A percentile compares a stretch with the other conserved stretches of the same genome.
Conservation (phyloP, 345 rosid species). For the Psidium guajava region DNA sequence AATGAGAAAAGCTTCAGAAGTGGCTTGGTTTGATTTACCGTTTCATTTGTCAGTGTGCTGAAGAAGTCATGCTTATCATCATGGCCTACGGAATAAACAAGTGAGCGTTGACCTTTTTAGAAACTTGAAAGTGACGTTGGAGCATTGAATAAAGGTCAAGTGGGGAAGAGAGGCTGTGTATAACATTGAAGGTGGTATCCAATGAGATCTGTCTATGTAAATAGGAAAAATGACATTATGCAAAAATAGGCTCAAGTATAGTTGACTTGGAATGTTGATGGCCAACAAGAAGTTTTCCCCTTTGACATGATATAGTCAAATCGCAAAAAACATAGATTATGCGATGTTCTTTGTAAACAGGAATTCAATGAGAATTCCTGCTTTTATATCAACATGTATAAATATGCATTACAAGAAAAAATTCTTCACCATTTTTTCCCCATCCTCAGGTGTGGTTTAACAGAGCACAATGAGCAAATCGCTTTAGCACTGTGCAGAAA, state of each 20-base stretch:
- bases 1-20: not conserved
- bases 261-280: not conserved
- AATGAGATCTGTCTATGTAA: not conserved
- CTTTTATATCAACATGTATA: not conserved
- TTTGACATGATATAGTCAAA: not conserved
- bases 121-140: not conserved
- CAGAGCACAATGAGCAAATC: not conserved
- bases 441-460: not conserved
- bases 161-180: not conserved
- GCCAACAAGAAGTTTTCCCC: not conserved
- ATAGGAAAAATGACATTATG: not conserved
- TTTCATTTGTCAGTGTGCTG: not conserved
- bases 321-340: not conserved
- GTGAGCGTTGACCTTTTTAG: not conserved
- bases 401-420: not conserved
- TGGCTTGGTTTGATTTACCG: not conserved
- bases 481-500: not conserved
- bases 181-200: not conserved
- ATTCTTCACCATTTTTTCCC: not conserved
- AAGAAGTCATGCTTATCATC: not conserved
- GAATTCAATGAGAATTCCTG: not conserved
- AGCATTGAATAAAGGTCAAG: not conserved
- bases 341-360: not conserved
- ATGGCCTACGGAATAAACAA: not conserved
- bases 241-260: not conserved